Conservation (phyloP, 2,329 filamentous ascomycete species). For the Incumbomyces lentus region DNA sequence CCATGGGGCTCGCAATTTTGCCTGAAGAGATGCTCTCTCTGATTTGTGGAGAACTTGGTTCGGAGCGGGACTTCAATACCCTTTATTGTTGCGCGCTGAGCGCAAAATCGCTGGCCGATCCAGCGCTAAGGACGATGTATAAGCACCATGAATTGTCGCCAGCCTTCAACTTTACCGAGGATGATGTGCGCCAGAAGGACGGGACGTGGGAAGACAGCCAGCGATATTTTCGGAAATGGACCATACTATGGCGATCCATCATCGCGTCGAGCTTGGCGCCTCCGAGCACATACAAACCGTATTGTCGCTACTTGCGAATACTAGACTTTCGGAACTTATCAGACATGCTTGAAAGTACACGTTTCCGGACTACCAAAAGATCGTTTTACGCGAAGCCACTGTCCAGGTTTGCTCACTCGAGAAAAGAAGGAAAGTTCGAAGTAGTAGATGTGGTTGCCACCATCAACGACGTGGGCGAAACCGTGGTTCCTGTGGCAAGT, state of each 20-base stretch:
- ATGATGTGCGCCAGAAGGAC: slow-evolving; percentile 13
- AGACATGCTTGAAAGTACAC: slow-evolving; percentile 48
- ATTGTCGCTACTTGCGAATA: slow-evolving; percentile 56
- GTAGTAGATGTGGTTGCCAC: slow-evolving; percentile 17
- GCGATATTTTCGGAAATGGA: slow-evolving; percentile 46
- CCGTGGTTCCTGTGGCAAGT: slow-evolving; percentile 37
- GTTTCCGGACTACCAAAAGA: slow-evolving; percentile 49
- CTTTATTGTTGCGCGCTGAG: slow-evolving; percentile 50
- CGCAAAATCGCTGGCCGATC: slow-evolving; percentile 45
- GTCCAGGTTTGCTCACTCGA: slow-evolving; percentile 14
- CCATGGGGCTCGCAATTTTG: not conserved
- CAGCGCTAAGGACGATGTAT: slow-evolving; percentile 54
- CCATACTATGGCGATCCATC: slow-evolving; percentile 57
- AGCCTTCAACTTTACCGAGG: slow-evolving; percentile 18
- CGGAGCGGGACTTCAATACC: slow-evolving; percentile 47
- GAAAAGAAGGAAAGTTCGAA: slow-evolving; percentile 12
- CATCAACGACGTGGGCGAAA: slow-evolving; percentile 31
- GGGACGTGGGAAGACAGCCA: slow-evolving; percentile 30
- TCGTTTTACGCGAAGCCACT: slow-evolving; percentile 44
- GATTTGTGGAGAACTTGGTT: slow-evolving; percentile 49
- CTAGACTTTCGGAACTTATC: slow-evolving; percentile 54
- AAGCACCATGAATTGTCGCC: slow-evolving; percentile 36
- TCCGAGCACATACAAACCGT: slow-evolving; percentile 51
- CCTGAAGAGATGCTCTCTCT: slow-evolving; percentile 20
- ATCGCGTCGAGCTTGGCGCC: slow-evolving; percentile 51